Conservation (phyloP, 2,329 filamentous ascomycete genomes). For the Phaeosphaeriaceae sp. region DNA sequence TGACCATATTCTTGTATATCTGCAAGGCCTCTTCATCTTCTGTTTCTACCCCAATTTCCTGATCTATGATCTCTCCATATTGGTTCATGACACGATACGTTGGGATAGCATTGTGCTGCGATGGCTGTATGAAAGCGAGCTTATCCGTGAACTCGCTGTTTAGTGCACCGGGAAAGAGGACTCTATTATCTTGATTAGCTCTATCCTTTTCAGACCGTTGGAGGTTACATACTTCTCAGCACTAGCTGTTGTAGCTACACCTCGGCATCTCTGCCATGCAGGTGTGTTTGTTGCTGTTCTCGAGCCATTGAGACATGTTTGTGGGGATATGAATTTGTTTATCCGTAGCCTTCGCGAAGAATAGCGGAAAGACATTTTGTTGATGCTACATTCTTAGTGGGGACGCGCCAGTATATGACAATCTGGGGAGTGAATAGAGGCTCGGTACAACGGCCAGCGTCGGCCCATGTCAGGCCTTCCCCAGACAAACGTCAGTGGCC, state of each 20-base stretch:
- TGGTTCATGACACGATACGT: constrained; percentile 94
- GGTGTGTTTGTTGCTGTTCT: constrained; percentile 17
- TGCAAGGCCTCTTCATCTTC: constrained; percentile 65
- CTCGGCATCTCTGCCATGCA: constrained; percentile 56
- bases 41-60: constrained; percentile 69
- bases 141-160: constrained; percentile 89
- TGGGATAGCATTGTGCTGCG: constrained; percentile 73
- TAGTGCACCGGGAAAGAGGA: constrained; percentile 87
- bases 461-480: constrained; percentile 23
- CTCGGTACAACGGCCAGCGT: constrained; percentile 38
- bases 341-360: constrained; percentile 32
- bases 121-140: constrained; percentile 78
- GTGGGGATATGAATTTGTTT: constrained; percentile 19
- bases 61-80: constrained; percentile 82
- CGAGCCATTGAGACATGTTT: constrained; percentile 22
- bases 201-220: background rate
- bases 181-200: constrained; percentile 45
- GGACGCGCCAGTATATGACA: constrained; percentile 26
- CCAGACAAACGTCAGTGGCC: constrained; percentile 11
- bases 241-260: constrained; percentile 64
- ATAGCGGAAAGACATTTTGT: constrained; percentile 44
- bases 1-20: constrained; percentile 70
- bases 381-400: constrained; percentile 28
- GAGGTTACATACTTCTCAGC: constrained; percentile 62
- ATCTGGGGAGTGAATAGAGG: constrained; percentile 28